phyloP scores from a whole-genome alignment of 352 stramenopile species.

The Phytophthora crassamura region DNA sequence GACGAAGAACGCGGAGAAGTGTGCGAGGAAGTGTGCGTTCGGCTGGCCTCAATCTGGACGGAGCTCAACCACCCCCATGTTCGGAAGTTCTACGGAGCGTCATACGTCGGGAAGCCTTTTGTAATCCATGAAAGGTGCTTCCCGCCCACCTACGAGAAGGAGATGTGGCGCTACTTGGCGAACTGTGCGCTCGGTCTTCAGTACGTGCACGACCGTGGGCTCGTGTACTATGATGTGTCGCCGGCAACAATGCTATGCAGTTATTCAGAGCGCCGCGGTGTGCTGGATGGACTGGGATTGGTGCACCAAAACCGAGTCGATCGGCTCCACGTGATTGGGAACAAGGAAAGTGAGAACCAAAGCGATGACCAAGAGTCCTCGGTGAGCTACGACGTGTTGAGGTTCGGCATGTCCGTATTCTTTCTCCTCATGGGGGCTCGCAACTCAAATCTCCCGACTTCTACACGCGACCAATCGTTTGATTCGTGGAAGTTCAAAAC shows the following conservation, averaged over 20 bases:
- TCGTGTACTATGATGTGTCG: conserved; percentile 35
- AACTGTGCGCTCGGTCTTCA: conserved; percentile 40
- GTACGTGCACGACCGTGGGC: conserved; percentile 39
- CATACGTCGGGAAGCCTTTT: conserved; percentile 40
- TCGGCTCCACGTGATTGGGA: conserved; percentile 18
- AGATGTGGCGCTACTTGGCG: conserved; percentile 34
- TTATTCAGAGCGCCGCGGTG: conserved; percentile 33
- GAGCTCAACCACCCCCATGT: conserved; percentile 42
- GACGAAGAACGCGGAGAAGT: conserved; percentile 23
- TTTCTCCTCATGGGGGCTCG: conserved; percentile 25
- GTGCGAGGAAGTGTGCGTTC: conserved; percentile 35
- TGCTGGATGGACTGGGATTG: conserved; percentile 33
- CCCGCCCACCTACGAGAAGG: conserved; percentile 33
- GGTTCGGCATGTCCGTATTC: conserved; percentile 32
- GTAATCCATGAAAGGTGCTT: conserved; percentile 39
- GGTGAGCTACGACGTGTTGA: conserved; percentile 28
- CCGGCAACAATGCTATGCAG: conserved; percentile 23
- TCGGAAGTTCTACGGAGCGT: conserved; percentile 43
- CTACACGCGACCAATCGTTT: conserved; percentile 28
- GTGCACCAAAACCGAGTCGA: conserved; percentile 25
- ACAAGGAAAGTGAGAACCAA: background rate
- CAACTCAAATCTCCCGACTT: conserved; percentile 28
- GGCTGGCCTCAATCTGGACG: conserved; percentile 32
- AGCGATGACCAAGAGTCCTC: conserved; percentile 11
- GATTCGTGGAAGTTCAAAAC: conserved; percentile 36